Base-by-base conservation (phyloP, 371 early-diverging fungal genomes). In the Neoconidiobolus thromboides region DNA sequence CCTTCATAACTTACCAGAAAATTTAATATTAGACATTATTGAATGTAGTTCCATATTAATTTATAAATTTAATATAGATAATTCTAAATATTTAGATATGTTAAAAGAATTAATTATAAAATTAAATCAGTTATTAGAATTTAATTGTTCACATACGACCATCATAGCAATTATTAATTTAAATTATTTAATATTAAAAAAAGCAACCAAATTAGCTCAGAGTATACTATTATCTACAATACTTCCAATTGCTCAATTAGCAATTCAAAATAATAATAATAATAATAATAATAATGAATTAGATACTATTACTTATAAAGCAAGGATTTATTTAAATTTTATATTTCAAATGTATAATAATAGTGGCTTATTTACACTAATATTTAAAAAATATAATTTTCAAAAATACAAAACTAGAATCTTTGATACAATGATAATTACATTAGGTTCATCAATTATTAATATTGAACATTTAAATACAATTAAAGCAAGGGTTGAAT, bases 291-390 rank as follows among this genome's bases (percentile, higher is more conserved):
- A 26, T 10, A 48, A 36, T 37, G 43, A 43, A 9, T 46, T 9
- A 9, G 58, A 58, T 40, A 37, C 43, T 4, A 37, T 58, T n/a
- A 4, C 48, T 4, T 14, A 36, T 14, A 58, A 58, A 48, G 58
- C 58, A 4, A 43, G 39, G 26, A 3, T 9, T 5, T 58, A 47
- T 37, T 39, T 58, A n/a, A 14, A 36, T 40, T 15, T 39, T 4
- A 48, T 36, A 7, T 58, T 58, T n/a, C 43, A 39, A 9, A 14
- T 48, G 9, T 58, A 58, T 48, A 26, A 46, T 3, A 47, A 46
- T 39, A 58, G 48, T 39, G 58, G 58, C 39, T 26, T 58, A 39
- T 58, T 47, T 48, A 48, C 48, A 10, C 43, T 58, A 4, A 46
- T 48, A 9, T 48, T 58, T 39, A 58, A 58, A 39, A 38, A 37